Evolutionary conservation across 129 eudicot species (phyloP), one percentile per base, ranked within the genome.

Genomic region (Erigeron canadensis): DNA sequence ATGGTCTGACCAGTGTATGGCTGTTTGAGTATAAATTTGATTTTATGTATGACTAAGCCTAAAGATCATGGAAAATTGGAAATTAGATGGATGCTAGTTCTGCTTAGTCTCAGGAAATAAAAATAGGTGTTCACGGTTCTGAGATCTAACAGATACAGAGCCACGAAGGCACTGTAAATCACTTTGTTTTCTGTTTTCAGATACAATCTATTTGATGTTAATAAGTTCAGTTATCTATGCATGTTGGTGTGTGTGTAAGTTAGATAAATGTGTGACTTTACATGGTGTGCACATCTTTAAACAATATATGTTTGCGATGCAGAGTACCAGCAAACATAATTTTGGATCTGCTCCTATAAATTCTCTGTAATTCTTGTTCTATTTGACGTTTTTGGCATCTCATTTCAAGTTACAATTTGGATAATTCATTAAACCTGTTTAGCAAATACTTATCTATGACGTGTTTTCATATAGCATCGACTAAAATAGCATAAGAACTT

Each of bases 1-100:
- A 40, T 70, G 51, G 55, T 21, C 42, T 55, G 56, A 42, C 28
- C 23, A 10, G 61, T 39, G 65, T 69, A 69, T 69, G 34, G 63
- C 48, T 9, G 13, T 8, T 40, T 5, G 10, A 37, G 4, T 44
- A 9, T n/a, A 41, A 63, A 38, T 53, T 18, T 53, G 21, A 12
- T 12, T 22, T 40, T 63, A 39, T 6, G 50, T n/a, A 41, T 64
- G 34, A 19, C 12, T n/a, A 42, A 41, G 50, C 9, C 2, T n/a
- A n/a, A 64, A 64, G 69, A 64, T 64, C 38, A 64, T 19, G 4
- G 46, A 39, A 62, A 62, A 13, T 15, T 19, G 4, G 46, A 39
- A 62, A 62, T n/a, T 15, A n/a, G 15, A 37, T 7, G 43, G 13
- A 37, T 62, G 18, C 67, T 51, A 41, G 17, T 7, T 64, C 4